Evolutionary conservation across 306 rosid genomes (phyloP).

Genomic region (Cicer pinnatifidum): DNA sequence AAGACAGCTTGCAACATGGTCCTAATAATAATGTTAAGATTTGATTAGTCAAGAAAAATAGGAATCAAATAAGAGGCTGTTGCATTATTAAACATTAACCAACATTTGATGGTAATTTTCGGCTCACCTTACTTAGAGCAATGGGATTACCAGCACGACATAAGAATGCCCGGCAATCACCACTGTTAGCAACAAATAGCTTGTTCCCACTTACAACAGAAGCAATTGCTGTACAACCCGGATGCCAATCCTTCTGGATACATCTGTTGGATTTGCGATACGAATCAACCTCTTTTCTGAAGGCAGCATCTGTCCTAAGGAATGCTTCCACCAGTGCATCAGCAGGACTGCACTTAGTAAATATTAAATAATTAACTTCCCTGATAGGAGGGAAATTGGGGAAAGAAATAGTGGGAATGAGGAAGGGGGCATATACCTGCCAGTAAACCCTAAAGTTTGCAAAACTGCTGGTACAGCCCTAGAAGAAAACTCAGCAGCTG

Average conservation of each 20-base stretch:
- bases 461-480: conserved; percentile 77
- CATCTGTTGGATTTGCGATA: conserved; percentile 72
- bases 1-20: conserved; percentile 88
- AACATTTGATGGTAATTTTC: conserved; percentile 19
- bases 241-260: conserved; percentile 82
- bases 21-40: conserved; percentile 55
- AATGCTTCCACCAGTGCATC: conserved; percentile 75
- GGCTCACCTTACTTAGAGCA: conserved; percentile 76
- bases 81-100: neutral
- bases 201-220: conserved; percentile 71
- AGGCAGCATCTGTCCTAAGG: conserved; percentile 74
- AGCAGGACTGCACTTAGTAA: conserved; percentile 63
- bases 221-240: conserved; percentile 89
- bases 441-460: conserved; percentile 50
- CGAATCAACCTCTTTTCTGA: conserved; percentile 72
- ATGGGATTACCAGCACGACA: conserved; percentile 79
- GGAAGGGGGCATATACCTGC: conserved; percentile 54
- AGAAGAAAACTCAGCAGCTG: conserved; percentile 90
- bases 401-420: conserved; percentile 1
- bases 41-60: conserved; percentile 29
- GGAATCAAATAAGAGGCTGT: conserved; percentile 9
- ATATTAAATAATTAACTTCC: conserved; percentile 24
- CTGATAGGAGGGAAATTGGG: conserved; percentile 1
- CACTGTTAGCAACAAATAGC: conserved; percentile 85
- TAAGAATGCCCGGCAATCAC: conserved; percentile 87